Base-by-base conservation (phyloP, 306 rosid species). In the Dicorynia guianensis region DNA sequence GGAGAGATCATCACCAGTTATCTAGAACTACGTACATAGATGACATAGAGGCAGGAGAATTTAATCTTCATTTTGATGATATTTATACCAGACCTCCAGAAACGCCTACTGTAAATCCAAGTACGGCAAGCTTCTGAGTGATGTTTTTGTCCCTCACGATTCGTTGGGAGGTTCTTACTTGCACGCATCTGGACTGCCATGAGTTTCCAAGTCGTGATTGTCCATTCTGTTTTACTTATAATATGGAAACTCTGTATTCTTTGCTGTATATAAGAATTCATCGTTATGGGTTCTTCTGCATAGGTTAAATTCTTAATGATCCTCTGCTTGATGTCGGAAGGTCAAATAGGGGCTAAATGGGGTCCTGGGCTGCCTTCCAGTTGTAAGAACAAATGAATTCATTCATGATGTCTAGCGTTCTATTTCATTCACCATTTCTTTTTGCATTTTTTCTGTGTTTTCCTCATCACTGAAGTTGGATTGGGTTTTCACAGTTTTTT, bases 41-140 rank as follows among this genome's bases (percentile, higher is more conserved):
- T 53, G 96, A 86, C 85, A 71, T 87, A 44, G 96, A 95, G 70
- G 76, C 74, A 6, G 91, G 91, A 19, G 87, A 89, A 13, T 42
- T 79, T 8, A 80, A 84, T 82, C 92, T 89, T 84, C 92, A 82
- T 85, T 92, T 95, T 55, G 99, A 76, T 81, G 96, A 92, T 77
- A 82, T 92, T 43, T 92, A 92, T 72, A 80, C 84, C 80, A 70
- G 68, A 71, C 86, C 87, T 69, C 92, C 96, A 7, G 85, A 86
- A 73, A 81, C 71, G 54, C 89, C 85, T 56, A 79, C 74, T 59
- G 63, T 76, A 71, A 71, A 73, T 74, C 82, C 77, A 50, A 79
- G 75, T 55, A 63, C 79, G 33, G 38, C 81, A 80, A 62, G 76
- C 87, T 75, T 76, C 63, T 17, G 80, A 75, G 50, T 88, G 79